Percentiles rank a stretch among this genome's conserved stretches.
phyloP scores from a whole-genome alignment of 2,329 filamentous ascomycete species.

The Xylaria polymorpha region DNA sequence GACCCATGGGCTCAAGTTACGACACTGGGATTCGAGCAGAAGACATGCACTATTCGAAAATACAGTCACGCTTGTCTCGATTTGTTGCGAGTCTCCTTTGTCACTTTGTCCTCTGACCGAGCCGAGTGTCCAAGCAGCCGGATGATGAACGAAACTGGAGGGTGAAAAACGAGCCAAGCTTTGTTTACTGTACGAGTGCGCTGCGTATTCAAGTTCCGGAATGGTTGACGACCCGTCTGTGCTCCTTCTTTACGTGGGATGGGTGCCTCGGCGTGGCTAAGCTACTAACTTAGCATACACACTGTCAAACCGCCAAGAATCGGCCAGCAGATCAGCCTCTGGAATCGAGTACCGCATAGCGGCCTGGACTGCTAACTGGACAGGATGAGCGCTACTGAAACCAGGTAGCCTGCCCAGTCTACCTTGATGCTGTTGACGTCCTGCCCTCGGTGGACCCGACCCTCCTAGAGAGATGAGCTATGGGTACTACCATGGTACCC shows the following conservation, averaged over 20 bases:
- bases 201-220: neutral
- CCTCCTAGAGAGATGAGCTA: slow-evolving; percentile 27
- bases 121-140: neutral
- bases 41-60: neutral
- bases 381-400: slow-evolving; percentile 12
- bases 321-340: neutral
- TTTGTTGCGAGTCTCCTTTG: too few relatives aligned
- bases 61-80: neutral
- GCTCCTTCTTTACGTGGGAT: neutral
- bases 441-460: slow-evolving; percentile 26
- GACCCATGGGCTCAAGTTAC: neutral
- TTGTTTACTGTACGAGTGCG: neutral
- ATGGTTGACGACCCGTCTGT: neutral
- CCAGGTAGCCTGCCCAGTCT: slow-evolving; percentile 10
- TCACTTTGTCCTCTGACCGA: neutral
- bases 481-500: slow-evolving; percentile 14
- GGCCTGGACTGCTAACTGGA: slow-evolving; percentile 17
- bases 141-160: neutral
- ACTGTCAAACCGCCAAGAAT: neutral
- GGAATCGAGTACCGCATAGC: neutral
- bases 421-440: neutral
- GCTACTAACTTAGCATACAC: neutral
- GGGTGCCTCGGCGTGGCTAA: neutral
- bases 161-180: neutral
- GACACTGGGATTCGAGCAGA: neutral